Conservation (phyloP, 1,139 yeast species). For the Blastobotrys malaysiensis region DNA sequence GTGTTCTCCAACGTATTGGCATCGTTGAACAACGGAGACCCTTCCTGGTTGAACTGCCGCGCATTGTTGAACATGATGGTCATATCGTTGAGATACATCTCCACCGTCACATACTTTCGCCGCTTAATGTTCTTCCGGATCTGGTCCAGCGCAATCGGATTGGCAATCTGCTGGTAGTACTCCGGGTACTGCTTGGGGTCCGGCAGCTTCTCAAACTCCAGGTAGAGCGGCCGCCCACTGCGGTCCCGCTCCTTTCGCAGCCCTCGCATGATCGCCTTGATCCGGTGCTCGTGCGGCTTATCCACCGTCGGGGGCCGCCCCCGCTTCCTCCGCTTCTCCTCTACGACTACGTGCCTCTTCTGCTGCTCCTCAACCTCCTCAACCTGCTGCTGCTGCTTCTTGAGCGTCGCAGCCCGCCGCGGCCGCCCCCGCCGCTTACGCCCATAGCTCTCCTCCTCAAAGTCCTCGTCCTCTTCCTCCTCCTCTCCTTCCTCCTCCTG, state of each 20-base stretch:
- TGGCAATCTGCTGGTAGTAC: slow-evolving; percentile 56
- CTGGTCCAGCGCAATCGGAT: slow-evolving; percentile 78
- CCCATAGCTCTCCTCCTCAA: slow-evolving; percentile 36
- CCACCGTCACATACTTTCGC: slow-evolving; percentile 72
- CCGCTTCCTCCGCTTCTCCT: slow-evolving; percentile 65
- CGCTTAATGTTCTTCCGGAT: slow-evolving; percentile 82
- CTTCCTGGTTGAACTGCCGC: slow-evolving; percentile 58
- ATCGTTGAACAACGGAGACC: slow-evolving; percentile 53
- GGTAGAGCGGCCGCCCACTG: slow-evolving; percentile 46
- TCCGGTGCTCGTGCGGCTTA: slow-evolving; percentile 87
- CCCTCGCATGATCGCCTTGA: slow-evolving; percentile 76
- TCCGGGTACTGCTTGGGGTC: slow-evolving; percentile 60
- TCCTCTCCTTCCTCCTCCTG: slow-evolving; percentile 18
- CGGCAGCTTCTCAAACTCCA: slow-evolving; percentile 76
- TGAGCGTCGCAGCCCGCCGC: slow-evolving; percentile 22
- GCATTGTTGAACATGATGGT: slow-evolving; percentile 70
- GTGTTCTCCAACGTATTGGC: slow-evolving; percentile 56
- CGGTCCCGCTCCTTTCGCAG: slow-evolving; percentile 58
- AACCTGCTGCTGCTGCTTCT: slow-evolving; percentile 22
- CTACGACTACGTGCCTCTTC: slow-evolving; percentile 18
- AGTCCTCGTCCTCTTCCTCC: slow-evolving; percentile 28
- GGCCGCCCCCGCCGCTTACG: slow-evolving; percentile 25
- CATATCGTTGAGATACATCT: slow-evolving; percentile 71
- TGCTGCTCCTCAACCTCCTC: slow-evolving; percentile 24
- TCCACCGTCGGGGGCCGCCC: slow-evolving; percentile 97